phyloP scores from a whole-genome alignment of 2,329 filamentous ascomycete genomes.

The Zelopaecilomyces penicillatus region DNA sequence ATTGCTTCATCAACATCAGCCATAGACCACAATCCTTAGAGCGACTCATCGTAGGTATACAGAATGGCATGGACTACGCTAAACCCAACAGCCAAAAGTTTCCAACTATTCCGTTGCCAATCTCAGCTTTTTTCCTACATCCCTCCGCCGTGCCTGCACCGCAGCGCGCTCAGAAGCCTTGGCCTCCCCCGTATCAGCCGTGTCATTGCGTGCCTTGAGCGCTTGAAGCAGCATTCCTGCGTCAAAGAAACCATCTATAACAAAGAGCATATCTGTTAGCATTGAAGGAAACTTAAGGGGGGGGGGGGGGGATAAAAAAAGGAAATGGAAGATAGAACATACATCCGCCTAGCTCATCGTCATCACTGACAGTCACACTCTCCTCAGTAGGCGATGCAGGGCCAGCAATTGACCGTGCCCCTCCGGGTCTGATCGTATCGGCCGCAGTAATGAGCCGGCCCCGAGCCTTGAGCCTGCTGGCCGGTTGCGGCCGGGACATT shows the following conservation, averaged over 20 bases:
- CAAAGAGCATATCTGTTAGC: slow-evolving; percentile 18
- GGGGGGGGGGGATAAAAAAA: background rate
- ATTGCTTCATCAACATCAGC: too few relatives aligned
- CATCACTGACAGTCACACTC: slow-evolving; percentile 65
- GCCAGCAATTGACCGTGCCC: slow-evolving; percentile 32
- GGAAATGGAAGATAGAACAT: slow-evolving; percentile 36
- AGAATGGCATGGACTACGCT: too few relatives aligned
- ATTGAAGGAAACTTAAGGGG: background rate
- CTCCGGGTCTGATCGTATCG: slow-evolving; percentile 31
- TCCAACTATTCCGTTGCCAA: slow-evolving; percentile 12
- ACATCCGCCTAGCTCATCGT: slow-evolving; percentile 90
- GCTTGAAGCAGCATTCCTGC: slow-evolving; percentile 89
- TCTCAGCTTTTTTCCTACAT: slow-evolving; percentile 67
- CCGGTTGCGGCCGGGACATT: slow-evolving; percentile 25
- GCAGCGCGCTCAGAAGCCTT: slow-evolving; percentile 52
- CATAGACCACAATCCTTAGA: too few relatives aligned
- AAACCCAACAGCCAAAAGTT: too few relatives aligned
- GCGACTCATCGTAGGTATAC: too few relatives aligned
- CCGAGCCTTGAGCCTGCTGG: slow-evolving; percentile 55
- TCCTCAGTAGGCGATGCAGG: slow-evolving; percentile 58
- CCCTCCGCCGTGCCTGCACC: slow-evolving; percentile 50
- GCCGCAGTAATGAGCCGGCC: slow-evolving; percentile 62
- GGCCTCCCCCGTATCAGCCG: slow-evolving; percentile 40
- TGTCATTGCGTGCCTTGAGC: slow-evolving; percentile 62
- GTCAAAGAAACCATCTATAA: slow-evolving; percentile 92